A percentile compares a stretch with the other conserved stretches of the same genome.
Conservation (phyloP, 139 green algal genomes). For the Coccomyxa sp. region DNA sequence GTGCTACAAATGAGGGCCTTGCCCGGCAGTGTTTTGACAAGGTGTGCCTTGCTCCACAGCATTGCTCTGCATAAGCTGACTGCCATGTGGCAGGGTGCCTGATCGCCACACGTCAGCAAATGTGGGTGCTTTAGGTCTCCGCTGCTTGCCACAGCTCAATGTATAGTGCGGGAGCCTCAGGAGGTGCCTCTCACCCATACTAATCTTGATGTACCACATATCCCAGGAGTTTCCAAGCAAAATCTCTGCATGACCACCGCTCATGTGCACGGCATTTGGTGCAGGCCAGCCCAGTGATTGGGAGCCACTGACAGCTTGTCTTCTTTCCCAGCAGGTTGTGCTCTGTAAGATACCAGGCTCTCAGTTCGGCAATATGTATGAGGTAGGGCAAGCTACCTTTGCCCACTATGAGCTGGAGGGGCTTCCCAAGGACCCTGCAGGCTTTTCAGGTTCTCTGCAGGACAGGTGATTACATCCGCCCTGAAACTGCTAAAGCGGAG, state of each 20-base stretch:
- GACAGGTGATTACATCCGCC: too few species aligned
- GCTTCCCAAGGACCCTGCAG: background rate
- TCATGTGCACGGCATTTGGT: background rate
- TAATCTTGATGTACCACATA: background rate
- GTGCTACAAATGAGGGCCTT: background rate
- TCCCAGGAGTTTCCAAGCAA: background rate
- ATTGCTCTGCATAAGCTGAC: background rate
- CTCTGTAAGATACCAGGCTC: background rate
- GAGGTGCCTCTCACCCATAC: background rate
- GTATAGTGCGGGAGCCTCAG: background rate
- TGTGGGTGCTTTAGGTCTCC: background rate
- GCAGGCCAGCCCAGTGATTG: too few species aligned
- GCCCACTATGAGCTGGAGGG: background rate
- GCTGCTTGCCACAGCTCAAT: background rate
- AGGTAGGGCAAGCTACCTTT: background rate
- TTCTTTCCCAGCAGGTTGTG: background rate
- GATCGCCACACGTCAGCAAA: background rate
- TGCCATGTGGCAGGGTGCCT: background rate
- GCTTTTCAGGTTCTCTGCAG: too few species aligned
- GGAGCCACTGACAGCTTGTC: too few species aligned
- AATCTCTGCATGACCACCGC: background rate
- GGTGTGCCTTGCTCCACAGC: background rate
- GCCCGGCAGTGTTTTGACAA: background rate
- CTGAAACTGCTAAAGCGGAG: too few species aligned
- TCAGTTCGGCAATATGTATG: background rate